Conservation (phyloP, 2,329 filamentous ascomycete genomes). For the Fusarium compactum region DNA sequence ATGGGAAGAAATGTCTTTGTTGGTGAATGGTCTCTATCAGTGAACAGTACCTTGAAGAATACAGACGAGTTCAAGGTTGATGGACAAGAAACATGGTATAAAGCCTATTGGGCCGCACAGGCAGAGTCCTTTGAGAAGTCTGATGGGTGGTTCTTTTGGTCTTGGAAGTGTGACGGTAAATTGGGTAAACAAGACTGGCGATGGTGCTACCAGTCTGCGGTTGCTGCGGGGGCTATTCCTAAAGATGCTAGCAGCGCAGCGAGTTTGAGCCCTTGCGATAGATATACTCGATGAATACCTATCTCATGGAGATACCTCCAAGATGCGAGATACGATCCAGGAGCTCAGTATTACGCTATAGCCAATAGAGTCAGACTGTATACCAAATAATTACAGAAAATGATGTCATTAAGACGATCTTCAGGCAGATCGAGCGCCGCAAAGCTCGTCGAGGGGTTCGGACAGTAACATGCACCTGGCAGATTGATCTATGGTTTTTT, state of each 20-base stretch:
- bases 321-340: background rate
- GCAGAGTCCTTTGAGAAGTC: slow-evolving; percentile 65
- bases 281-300: background rate
- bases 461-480: background rate
- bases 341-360: background rate
- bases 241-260: slow-evolving; percentile 39
- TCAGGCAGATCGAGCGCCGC: background rate
- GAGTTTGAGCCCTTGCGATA: slow-evolving; percentile 16
- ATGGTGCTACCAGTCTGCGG: slow-evolving; percentile 59
- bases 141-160: slow-evolving; percentile 71
- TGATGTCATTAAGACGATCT: background rate
- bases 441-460: background rate
- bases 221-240: slow-evolving; percentile 45
- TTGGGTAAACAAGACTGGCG: slow-evolving; percentile 56
- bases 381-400: background rate
- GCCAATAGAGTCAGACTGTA: background rate
- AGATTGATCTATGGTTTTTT: too few relatives aligned
- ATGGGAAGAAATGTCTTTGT: slow-evolving; percentile 61
- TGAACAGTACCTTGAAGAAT: slow-evolving; percentile 62
- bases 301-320: background rate
- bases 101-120: slow-evolving; percentile 68
- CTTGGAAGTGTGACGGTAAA: slow-evolving; percentile 64
- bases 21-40: slow-evolving; percentile 69
- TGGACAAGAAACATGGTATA: slow-evolving; percentile 63
- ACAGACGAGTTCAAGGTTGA: slow-evolving; percentile 57